Evolutionary conservation across 2,329 filamentous ascomycete species (phyloP), one percentile per base, ranked within the genome.

Genomic region (Neocatenulostroma microsporum): DNA sequence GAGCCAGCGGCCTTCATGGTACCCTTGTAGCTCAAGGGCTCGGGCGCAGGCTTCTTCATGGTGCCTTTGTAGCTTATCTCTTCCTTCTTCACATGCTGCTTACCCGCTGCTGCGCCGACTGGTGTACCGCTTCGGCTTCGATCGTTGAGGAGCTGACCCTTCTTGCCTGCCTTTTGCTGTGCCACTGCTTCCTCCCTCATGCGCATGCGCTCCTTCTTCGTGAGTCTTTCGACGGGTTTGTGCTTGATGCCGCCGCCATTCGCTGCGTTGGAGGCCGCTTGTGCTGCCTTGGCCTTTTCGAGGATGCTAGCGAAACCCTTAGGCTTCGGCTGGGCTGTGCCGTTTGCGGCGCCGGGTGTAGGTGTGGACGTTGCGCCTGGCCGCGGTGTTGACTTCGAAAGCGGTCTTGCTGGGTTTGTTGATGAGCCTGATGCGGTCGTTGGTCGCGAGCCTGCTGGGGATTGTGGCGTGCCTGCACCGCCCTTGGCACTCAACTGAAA

Each of bases 251-350:
- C 78, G 37, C 80, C 81, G 17, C 81, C 69, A 37, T 59, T 48
- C 73, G 72, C n/a, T 67, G 72, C 64, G 76, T 73, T 26, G 63
- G 67, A 25, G 66, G 63, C 64, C 44, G 65, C 68, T 51, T 83
- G 76, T 10, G 76, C 79, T 42, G 76, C 75, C 52, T 82, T 78
- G 21, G 77, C 84, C 47, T 80, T 73, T 37, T 80, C 80, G 62
- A 88, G 70, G 41, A 86, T 81, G 51, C 86, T 82, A 24, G 78
- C 75, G 56, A 78, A 88, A 2, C 81, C 79, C 60, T 85, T 85
- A 12, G 50, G 48, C 1, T 77, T 78, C 2, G 72, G 62, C 3
- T 44, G 43, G 18, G 64, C 57, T 25, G 58, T 37, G 11, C 51
- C 9, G 54, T 43, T 39, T 37, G 41, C 30, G 38, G 46, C 40